Percentiles rank a stretch among this genome's conserved stretches.
Evolutionary conservation across 192 early-diverging fungal genomes (phyloP).

Genomic region (Thoreauomyces humboldtii): DNA sequence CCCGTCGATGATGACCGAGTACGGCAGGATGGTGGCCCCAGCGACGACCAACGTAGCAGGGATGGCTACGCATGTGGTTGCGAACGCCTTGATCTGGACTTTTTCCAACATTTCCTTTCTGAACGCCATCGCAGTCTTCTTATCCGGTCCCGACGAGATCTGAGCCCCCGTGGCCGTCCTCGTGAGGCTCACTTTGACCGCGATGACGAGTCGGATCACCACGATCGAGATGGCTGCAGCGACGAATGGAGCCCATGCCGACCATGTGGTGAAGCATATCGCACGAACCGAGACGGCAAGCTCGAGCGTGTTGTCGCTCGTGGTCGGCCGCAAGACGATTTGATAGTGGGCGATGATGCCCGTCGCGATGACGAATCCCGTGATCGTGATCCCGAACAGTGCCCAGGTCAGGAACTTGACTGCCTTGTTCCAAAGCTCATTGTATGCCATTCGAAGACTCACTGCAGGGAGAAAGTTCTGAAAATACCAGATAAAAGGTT

Average conservation of each 20-base stretch:
- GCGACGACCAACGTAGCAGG: background rate
- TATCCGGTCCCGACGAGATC: too few relatives aligned
- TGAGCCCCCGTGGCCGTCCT: too few relatives aligned
- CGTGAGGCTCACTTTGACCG: background rate
- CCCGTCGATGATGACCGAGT: background rate
- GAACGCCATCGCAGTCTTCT: too few relatives aligned
- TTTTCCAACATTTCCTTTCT: too few relatives aligned
- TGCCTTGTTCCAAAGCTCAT: background rate
- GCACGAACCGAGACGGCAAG: background rate
- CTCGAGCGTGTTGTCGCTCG: background rate
- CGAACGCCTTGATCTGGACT: background rate
- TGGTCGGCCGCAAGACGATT: too few relatives aligned
- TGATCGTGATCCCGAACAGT: background rate
- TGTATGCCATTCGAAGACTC: background rate
- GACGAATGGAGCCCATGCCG: background rate
- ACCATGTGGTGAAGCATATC: background rate
- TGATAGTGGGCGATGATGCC: background rate
- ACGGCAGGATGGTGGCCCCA: background rate
- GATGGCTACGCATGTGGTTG: background rate
- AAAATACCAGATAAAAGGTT: too few relatives aligned
- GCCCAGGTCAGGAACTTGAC: background rate
- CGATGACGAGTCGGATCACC: background rate
- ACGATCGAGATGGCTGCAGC: background rate
- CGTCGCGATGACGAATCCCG: background rate
- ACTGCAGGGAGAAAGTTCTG: conserved; percentile 3